These are phyloP conservation scores for Clarireedia homoeocarpa DNA, from an alignment of 2,329 filamentous ascomycete species.

Conservation along the genomic window DNA sequence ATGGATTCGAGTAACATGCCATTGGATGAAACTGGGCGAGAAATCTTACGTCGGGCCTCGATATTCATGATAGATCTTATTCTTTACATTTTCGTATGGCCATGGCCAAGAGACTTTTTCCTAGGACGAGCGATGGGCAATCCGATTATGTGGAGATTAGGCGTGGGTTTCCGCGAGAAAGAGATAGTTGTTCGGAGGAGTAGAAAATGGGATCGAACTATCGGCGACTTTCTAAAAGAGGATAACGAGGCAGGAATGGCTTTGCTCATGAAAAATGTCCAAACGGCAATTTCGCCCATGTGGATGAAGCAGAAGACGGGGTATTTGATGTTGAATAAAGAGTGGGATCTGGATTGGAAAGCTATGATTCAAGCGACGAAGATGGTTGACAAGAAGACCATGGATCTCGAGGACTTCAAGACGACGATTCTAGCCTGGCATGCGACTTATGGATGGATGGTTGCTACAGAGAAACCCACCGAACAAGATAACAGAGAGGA, in stretches of 20 bases:
- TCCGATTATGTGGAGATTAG: conserved; percentile 66
- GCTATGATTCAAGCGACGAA: conserved; percentile 68
- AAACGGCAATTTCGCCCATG: conserved; percentile 60
- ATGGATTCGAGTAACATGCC: conserved; percentile 51
- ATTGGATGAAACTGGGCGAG: conserved; percentile 47
- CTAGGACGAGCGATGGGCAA: conserved; percentile 48
- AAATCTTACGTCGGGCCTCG: conserved; percentile 43
- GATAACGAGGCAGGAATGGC: conserved; percentile 43
- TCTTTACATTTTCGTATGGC: conserved; percentile 59
- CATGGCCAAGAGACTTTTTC: conserved; percentile 69
- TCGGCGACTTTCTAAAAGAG: conserved; percentile 31
- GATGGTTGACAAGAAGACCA: conserved; percentile 56
- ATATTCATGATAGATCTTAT: conserved; percentile 69
- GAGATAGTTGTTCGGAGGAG: conserved; percentile 79
- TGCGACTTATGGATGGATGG: conserved; percentile 62
- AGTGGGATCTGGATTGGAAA: conserved; percentile 84
- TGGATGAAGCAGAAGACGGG: conserved; percentile 72
- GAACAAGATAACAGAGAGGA: conserved; percentile 46
- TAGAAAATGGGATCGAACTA: conserved; percentile 59
- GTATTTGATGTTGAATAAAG: conserved; percentile 74
- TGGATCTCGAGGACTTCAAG: conserved; percentile 58
- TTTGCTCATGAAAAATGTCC: conserved; percentile 53
- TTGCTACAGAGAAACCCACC: conserved; percentile 52
- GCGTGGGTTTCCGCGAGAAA: conserved; percentile 65
- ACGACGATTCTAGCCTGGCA: conserved; percentile 63